Percentiles rank a stretch among this genome's conserved stretches.
Evolutionary conservation across 225 moss, liverwort and hornwort species (phyloP).

Genomic region (Asterella californica): DNA sequence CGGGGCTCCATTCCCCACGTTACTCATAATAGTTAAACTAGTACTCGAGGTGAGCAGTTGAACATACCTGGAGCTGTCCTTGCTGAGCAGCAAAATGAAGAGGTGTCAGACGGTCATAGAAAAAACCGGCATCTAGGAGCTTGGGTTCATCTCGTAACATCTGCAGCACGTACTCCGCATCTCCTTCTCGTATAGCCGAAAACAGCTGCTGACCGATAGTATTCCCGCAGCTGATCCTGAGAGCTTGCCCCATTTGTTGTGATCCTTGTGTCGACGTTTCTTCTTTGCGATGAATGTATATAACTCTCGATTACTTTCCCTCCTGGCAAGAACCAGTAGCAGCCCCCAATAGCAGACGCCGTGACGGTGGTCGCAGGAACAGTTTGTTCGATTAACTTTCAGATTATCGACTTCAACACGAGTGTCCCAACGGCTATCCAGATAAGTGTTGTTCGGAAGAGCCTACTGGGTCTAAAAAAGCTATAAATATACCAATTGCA

Average conservation of each 20-base stretch:
- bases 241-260: conserved; percentile 42
- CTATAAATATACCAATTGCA: too few relatives aligned
- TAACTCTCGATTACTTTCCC: too few relatives aligned
- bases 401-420: too few relatives aligned
- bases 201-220: conserved; percentile 32
- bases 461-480: too few relatives aligned
- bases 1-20: too few relatives aligned
- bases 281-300: not conserved
- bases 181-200: conserved; percentile 45
- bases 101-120: conserved; percentile 38
- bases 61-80: conserved; percentile 43
- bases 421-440: too few relatives aligned
- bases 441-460: too few relatives aligned
- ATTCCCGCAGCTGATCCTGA: conserved; percentile 40
- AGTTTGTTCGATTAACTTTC: too few relatives aligned
- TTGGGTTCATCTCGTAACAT: conserved; percentile 39
- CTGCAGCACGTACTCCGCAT: conserved; percentile 28
- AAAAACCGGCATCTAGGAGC: conserved; percentile 33
- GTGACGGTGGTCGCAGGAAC: too few relatives aligned
- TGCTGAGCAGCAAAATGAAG: conserved; percentile 48
- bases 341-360: too few relatives aligned
- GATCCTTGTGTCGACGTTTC: not conserved
- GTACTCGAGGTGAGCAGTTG: not conserved
- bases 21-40: too few relatives aligned
- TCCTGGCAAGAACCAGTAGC: too few relatives aligned